Evolutionary conservation across 257 asterid species (phyloP), one percentile per base, ranked within the genome.

Genomic region (Echium plantagineum): DNA sequence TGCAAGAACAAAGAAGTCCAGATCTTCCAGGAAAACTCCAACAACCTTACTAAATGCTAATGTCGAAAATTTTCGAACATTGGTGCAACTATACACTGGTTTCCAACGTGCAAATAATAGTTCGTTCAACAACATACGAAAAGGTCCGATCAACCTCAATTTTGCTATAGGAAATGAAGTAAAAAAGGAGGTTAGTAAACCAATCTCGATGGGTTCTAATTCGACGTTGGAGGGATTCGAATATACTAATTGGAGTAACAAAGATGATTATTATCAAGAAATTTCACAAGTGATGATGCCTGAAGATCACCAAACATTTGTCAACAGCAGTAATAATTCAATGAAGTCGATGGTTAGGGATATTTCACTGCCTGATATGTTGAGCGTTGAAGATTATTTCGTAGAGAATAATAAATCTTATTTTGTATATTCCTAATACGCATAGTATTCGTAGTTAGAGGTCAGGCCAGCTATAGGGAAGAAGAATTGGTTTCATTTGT

Each of bases 21-120:
- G 75, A 57, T 76, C 73, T 22, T 62, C 79, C 8, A 68, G 71
- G 60, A 19, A 59, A 55, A 66, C 73, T 3, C 67, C 94, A 7
- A 80, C 86, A 0, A 82, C 87, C 3, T 77, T 78, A 19, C 69
- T 85, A 3, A 85, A 75, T 58, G 82, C 89, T 1, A 80, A 75
- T 68, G 70, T 73, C 63, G 59, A 72, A 38, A 73, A 85, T 60
- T 85, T 85, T 54, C 71, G 94, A 52, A 65, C 82, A 13, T 56
- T 82, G 54, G 94, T 85, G 58, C 94, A 85, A 72, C 83, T 80
- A 66, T 79, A 82, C 55, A 85, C 89, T 2, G 94, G 89, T 18
- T 69, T 79, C 72, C 81, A 75, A 57, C 58, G 35, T 58, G 21
- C 55, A 0, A 10, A 55, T 16, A 10, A 55, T 16, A 59, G 64